A percentile compares a stretch with the other conserved stretches of the same genome.
These are phyloP conservation scores for Oropetium thomaeum DNA, from an alignment of 176 grass and related monocot genomes.

Conservation along the genomic window DNA sequence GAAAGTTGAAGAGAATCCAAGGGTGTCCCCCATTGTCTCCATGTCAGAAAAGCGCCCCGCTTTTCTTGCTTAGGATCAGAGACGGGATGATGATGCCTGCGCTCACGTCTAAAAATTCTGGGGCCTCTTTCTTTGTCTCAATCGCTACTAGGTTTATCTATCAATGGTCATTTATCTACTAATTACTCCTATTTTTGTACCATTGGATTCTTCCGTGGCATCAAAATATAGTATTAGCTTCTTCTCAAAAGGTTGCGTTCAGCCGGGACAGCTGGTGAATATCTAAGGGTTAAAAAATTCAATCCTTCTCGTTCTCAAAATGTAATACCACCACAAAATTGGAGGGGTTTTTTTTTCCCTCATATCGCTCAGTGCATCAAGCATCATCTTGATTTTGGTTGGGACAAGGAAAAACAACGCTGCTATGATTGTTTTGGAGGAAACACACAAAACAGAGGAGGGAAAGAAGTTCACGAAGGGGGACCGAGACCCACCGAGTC, in stretches of 20 bases:
- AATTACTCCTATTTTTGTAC: not conserved
- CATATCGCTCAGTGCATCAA: not conserved
- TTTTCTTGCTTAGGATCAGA: constrained; percentile 15
- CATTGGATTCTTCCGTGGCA: constrained; percentile 12
- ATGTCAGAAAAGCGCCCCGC: constrained; percentile 7
- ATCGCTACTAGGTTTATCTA: not conserved
- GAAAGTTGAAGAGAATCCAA: constrained; percentile 34
- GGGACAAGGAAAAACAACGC: constrained; percentile 11
- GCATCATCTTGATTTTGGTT: constrained; percentile 14
- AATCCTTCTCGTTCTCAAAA: not conserved
- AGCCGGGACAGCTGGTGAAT: constrained; percentile 19
- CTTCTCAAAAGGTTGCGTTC: constrained; percentile 25
- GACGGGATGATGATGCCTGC: constrained; percentile 24
- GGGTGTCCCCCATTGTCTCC: constrained; percentile 37
- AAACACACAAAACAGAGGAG: constrained; percentile 7
- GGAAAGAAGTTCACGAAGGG: not conserved
- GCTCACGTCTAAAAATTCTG: not conserved
- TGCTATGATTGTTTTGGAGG: not conserved
- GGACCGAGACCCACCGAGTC: constrained; percentile 45
- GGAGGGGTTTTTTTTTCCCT: not conserved
- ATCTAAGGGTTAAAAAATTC: not conserved
- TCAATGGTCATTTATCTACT: not conserved
- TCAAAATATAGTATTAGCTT: not conserved
- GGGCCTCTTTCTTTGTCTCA: constrained; percentile 41
- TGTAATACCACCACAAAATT: constrained; percentile 20